Conservation (phyloP, 495 filamentous ascomycete species). For the Astrocystis sublimbata region DNA sequence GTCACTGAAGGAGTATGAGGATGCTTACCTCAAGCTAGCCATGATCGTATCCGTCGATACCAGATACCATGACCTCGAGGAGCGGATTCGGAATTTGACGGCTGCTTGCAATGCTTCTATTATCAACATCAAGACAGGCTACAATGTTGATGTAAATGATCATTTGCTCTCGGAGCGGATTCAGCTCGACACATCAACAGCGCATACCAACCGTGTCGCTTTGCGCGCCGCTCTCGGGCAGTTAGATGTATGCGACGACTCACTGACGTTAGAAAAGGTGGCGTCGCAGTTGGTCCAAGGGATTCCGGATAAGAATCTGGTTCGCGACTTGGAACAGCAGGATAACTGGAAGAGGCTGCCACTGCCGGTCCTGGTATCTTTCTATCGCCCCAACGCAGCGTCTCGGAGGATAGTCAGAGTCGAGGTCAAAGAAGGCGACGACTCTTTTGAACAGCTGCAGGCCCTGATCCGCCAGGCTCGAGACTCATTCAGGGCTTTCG, state of each 20-base stretch:
- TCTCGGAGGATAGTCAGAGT: not conserved
- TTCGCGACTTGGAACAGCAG: not conserved
- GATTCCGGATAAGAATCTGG: conserved; percentile 1
- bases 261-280: not conserved
- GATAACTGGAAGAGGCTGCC: conserved; percentile 11
- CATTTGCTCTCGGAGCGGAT: not conserved
- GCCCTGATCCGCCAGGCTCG: not conserved
- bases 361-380: conserved; percentile 6
- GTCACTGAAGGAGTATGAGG: not conserved
- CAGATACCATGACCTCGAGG: conserved; percentile 9
- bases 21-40: not conserved
- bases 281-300: not conserved
- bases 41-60: conserved; percentile 10
- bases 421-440: not conserved
- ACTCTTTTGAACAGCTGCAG: not conserved
- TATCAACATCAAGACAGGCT: conserved; percentile 6
- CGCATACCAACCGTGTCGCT: not conserved
- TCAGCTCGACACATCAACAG: not conserved
- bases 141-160: not conserved
- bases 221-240: conserved; percentile 1
- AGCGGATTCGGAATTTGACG: not conserved
- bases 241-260: not conserved
- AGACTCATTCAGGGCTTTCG: conserved; percentile 6
- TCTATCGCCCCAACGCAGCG: not conserved
- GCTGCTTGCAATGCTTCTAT: not conserved